Conservation (phyloP, 768 basidiomycete genomes). For the Boletus reticulatus region DNA sequence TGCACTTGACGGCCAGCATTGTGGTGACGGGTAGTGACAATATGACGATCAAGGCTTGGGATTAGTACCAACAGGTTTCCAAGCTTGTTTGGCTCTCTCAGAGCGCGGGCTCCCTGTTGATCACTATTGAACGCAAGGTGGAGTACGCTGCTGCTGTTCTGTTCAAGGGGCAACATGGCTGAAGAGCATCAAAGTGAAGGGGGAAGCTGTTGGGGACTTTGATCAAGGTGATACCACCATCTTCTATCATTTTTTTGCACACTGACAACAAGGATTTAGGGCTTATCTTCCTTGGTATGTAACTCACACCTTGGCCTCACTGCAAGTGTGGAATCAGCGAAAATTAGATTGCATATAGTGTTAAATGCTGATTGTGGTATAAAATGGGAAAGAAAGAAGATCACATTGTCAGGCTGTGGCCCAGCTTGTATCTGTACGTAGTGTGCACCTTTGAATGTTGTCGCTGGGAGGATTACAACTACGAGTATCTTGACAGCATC, state of each 20-base stretch:
- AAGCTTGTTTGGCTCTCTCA: conserved; percentile 60
- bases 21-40: conserved; percentile 97
- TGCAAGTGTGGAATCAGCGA: background rate
- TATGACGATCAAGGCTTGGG: conserved; percentile 99
- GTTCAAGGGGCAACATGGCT: conserved; percentile 56
- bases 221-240: conserved; percentile 42
- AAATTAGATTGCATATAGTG: conserved; percentile 52
- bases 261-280: conserved; percentile 1
- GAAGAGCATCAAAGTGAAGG: conserved; percentile 59
- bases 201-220: conserved; percentile 59
- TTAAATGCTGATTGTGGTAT: conserved; percentile 64
- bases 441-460: conserved; percentile 48
- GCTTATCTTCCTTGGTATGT: conserved; percentile 16
- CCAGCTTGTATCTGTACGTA: conserved; percentile 55
- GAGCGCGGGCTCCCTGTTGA: conserved; percentile 57
- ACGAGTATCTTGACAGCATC: conserved; percentile 42
- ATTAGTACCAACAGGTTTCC: conserved; percentile 74
- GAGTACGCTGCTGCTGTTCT: conserved; percentile 56
- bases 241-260: too few relatives aligned
- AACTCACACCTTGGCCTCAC: background rate
- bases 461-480: conserved; percentile 65
- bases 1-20: conserved; percentile 89
- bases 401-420: conserved; percentile 57
- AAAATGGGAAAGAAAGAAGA: conserved; percentile 57
- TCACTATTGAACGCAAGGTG: conserved; percentile 54